phyloP scores from a whole-genome alignment of 2,329 filamentous ascomycete genomes.

The Alternaria atra region DNA sequence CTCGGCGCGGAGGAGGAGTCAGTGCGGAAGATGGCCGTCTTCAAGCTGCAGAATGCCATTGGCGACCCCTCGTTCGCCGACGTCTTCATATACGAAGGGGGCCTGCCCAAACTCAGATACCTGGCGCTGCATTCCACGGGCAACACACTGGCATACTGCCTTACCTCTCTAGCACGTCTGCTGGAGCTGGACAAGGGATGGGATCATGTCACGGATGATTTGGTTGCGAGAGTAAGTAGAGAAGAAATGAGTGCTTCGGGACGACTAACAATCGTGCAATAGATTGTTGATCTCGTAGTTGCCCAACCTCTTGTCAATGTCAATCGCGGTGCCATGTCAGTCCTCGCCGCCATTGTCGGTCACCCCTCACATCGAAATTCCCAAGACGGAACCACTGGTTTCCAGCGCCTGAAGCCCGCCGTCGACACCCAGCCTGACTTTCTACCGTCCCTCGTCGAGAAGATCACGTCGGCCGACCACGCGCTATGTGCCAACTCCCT shows the following conservation, averaged over 20 bases:
- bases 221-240: conserved; percentile 69
- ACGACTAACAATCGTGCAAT: conserved; percentile 22
- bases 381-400: conserved; percentile 77
- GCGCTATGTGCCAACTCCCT: conserved; percentile 94
- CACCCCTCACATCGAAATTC: conserved; percentile 71
- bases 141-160: conserved; percentile 93
- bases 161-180: conserved; percentile 86
- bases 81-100: conserved; percentile 90
- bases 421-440: conserved; percentile 93
- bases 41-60: conserved; percentile 95
- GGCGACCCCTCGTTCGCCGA: conserved; percentile 97
- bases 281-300: conserved; percentile 91
- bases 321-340: conserved; percentile 93
- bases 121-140: conserved; percentile 86
- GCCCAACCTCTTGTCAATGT: conserved; percentile 97
- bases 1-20: conserved; percentile 79
- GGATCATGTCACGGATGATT: conserved; percentile 82
- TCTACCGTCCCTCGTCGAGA: conserved; percentile 89
- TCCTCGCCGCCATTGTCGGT: conserved; percentile 90
- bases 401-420: conserved; percentile 89
- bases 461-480: conserved; percentile 93
- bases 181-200: conserved; percentile 98
- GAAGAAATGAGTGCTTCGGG: background rate
- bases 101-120: conserved; percentile 80
- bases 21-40: conserved; percentile 96